Base-by-base conservation (phyloP, 2,329 filamentous ascomycete species). In the Lasiodiplodia gonubiensis region DNA sequence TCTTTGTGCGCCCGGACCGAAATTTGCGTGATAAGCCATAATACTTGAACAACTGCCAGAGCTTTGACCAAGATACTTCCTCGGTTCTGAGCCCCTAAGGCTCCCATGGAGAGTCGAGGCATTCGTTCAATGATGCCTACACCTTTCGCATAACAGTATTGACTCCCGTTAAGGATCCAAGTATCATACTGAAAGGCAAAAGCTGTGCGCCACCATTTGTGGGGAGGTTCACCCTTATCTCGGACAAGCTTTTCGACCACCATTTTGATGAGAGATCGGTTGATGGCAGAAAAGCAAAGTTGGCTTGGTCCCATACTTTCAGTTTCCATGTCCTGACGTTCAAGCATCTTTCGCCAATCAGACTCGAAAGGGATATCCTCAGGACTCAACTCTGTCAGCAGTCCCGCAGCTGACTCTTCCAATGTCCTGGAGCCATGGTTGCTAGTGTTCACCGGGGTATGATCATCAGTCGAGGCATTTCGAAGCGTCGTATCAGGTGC, bases 141-240 rank as follows among this genome's bases (percentile, higher is more conserved):
- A 12, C 25, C 18, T 25, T n/a, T n/a, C 2, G 21, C 21, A 11
- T 25, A 25, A 11, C 21, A 2, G 1, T 4, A 2, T 14, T 51
- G 48, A 10, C 10, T 1, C 12, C 23, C 48, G 4, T 51, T 51
- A 11, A 51, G 23, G 3, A 51, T n/a, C 48, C 48, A 51, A 7
- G 23, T 1, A 25, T 51, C 21, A 11, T 12, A 21, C 23, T 51
- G 48, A 3, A 51, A 7, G 1, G 25, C 1, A 6, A 42, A 42
- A 1, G 39, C 39, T 0, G 1, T 42, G 1, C 10, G 1, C 30
- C 30, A 33, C 30, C 30, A 33, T 0, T 33, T 33, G 3, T 33
- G 30, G 10, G 30, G 8, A 30, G 10, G 30, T 8, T 30, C 30
- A 1, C 1, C 6, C 1, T 8, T 1, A 2, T 8, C 1, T 3